Evolutionary conservation across 2,329 filamentous ascomycete genomes (phyloP).

Genomic region (Xylariaceae sp.): DNA sequence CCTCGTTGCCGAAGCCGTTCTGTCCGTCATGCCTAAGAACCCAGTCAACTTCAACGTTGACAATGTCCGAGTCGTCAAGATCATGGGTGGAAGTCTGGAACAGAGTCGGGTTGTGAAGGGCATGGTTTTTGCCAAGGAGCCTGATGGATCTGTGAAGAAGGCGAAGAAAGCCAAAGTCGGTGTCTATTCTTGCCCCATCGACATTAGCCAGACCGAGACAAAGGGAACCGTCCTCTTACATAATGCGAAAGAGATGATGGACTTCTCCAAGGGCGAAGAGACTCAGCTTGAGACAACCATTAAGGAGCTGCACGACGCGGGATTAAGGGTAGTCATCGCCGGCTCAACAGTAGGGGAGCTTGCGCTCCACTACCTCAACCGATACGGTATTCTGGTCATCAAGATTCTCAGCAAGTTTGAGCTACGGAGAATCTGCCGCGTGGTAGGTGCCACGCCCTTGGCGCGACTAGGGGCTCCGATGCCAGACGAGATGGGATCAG

Average conservation of each 20-base stretch:
- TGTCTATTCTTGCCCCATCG: slow-evolving; percentile 93
- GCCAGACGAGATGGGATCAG: slow-evolving; percentile 98
- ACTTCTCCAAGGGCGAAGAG: slow-evolving; percentile 98
- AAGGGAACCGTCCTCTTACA: slow-evolving; percentile 96
- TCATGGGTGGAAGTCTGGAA: slow-evolving; percentile 94
- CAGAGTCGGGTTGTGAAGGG: slow-evolving; percentile 94
- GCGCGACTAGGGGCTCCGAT: slow-evolving; percentile 94
- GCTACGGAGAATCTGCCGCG: slow-evolving; percentile 87
- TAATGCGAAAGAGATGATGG: slow-evolving; percentile 97
- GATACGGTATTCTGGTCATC: slow-evolving; percentile 91
- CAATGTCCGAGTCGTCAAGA: slow-evolving; percentile 98
- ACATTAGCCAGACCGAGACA: slow-evolving; percentile 94
- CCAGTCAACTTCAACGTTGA: slow-evolving; percentile 96
- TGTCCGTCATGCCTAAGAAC: slow-evolving; percentile 93
- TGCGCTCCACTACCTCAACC: slow-evolving; percentile 95
- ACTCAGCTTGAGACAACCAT: slow-evolving; percentile 81
- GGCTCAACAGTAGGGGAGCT: slow-evolving; percentile 93
- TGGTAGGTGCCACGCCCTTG: slow-evolving; percentile 93
- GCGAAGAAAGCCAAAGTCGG: slow-evolving; percentile 90
- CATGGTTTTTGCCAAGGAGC: slow-evolving; percentile 97
- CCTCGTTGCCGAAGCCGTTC: slow-evolving; percentile 78
- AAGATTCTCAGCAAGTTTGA: slow-evolving; percentile 98
- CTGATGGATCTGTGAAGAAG: slow-evolving; percentile 89
- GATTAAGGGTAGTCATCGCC: slow-evolving; percentile 84
- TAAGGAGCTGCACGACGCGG: slow-evolving; percentile 94